Evolutionary conservation across 495 filamentous ascomycete species (phyloP).

Genomic region (Schizothecium vesticola): DNA sequence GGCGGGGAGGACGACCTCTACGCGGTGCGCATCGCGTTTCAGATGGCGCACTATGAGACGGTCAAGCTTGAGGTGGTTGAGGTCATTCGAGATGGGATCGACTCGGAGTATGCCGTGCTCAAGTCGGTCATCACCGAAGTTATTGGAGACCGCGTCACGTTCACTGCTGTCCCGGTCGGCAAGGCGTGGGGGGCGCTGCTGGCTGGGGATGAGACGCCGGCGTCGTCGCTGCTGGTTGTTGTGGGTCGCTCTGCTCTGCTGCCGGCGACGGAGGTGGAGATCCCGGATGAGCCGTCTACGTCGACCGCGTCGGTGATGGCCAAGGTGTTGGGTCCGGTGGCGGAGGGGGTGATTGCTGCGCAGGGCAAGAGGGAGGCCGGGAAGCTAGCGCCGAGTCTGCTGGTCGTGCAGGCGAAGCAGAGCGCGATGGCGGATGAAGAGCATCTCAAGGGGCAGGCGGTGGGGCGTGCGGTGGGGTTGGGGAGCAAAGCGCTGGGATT

Average conservation of each 20-base stretch:
- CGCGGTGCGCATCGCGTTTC: constrained; percentile 72
- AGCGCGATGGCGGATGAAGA: not conserved
- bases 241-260: not conserved
- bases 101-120: constrained; percentile 13
- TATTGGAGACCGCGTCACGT: not conserved
- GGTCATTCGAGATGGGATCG: not conserved
- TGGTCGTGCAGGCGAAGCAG: constrained; percentile 62
- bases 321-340: constrained; percentile 59
- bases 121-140: constrained; percentile 6
- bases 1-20: constrained; percentile 74
- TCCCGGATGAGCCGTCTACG: not conserved
- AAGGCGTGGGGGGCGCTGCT: not conserved
- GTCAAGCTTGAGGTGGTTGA: constrained; percentile 60
- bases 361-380: constrained; percentile 29
- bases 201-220: not conserved
- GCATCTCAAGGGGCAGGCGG: not conserved
- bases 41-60: constrained; percentile 64
- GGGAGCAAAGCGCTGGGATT: too few species aligned
- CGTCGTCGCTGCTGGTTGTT: constrained; percentile 1
- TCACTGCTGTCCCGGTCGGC: not conserved
- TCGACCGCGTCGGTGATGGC: constrained; percentile 25
- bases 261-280: not conserved
- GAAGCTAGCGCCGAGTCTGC: constrained; percentile 55
- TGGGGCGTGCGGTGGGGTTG: too few species aligned
- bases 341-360: constrained; percentile 51